These are phyloP conservation scores for Umbilicaria muhlenbergii DNA, from an alignment of 495 filamentous ascomycete genomes.

Conservation along the genomic window DNA sequence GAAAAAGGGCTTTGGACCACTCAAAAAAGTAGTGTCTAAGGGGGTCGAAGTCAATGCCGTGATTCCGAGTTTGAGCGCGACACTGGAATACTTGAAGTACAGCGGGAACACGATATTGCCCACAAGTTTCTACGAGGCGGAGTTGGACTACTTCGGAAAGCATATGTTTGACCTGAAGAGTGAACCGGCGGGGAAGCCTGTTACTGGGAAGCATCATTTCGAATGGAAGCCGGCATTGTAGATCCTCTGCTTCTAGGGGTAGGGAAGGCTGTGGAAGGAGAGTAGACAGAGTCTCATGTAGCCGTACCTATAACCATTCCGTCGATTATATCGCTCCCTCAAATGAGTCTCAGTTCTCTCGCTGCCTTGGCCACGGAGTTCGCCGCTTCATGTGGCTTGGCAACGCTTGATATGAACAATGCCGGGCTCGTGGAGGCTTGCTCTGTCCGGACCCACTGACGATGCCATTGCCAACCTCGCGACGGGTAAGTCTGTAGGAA, in stretches of 20 bases:
- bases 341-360: too few species aligned
- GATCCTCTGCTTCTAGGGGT: neutral
- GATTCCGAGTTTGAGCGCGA: conserved; percentile 46
- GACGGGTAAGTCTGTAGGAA: too few species aligned
- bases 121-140: conserved; percentile 58
- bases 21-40: conserved; percentile 43
- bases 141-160: conserved; percentile 63
- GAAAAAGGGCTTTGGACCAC: conserved; percentile 27
- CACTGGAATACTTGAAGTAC: conserved; percentile 58
- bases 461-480: too few species aligned
- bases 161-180: conserved; percentile 47
- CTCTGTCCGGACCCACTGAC: too few species aligned
- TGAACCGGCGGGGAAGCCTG: conserved; percentile 29
- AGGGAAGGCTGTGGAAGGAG: too few species aligned
- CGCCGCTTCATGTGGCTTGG: too few species aligned
- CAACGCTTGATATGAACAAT: neutral
- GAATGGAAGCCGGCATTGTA: conserved; percentile 37
- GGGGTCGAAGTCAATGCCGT: conserved; percentile 45
- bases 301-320: too few species aligned
- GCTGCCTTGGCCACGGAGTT: too few species aligned
- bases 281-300: too few species aligned
- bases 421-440: too few species aligned
- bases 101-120: conserved; percentile 38
- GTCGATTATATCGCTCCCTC: too few species aligned
- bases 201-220: conserved; percentile 37